These are phyloP conservation scores for Colletotrichum noveboracense DNA, from an alignment of 2,329 filamentous ascomycete species.

Conservation along the genomic window DNA sequence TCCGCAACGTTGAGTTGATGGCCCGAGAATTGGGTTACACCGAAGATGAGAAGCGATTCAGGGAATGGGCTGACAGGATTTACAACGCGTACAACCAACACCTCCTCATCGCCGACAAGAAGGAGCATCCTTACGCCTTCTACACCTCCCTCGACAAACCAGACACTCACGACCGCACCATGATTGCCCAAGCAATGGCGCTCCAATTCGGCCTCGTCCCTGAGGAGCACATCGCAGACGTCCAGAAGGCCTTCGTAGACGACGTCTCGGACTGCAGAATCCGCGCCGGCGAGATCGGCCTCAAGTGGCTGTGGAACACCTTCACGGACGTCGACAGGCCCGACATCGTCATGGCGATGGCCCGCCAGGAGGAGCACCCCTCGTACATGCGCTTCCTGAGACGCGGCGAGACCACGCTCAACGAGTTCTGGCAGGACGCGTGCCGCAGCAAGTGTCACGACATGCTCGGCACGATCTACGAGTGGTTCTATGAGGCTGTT, in stretches of 20 bases:
- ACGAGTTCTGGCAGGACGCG: constrained; percentile 49
- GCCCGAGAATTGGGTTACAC: constrained; percentile 31
- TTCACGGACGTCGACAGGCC: constrained; percentile 43
- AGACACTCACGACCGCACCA: constrained; percentile 36
- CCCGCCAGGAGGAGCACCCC: constrained; percentile 50
- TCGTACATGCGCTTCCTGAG: constrained; percentile 53
- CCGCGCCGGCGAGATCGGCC: constrained; percentile 45
- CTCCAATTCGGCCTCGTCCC: constrained; percentile 28
- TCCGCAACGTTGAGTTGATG: constrained; percentile 40
- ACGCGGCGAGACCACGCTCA: constrained; percentile 46
- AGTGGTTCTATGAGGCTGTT: constrained; percentile 50
- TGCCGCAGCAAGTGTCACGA: constrained; percentile 51
- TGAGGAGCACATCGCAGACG: constrained; percentile 19
- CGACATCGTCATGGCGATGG: constrained; percentile 46
- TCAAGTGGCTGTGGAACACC: constrained; percentile 46
- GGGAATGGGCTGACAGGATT: constrained; percentile 32
- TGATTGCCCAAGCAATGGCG: constrained; percentile 41
- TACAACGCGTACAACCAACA: constrained; percentile 36
- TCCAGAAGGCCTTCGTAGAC: constrained; percentile 26
- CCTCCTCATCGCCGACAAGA: constrained; percentile 35
- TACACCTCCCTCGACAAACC: constrained; percentile 41
- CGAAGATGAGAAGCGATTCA: constrained; percentile 29
- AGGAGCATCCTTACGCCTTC: constrained; percentile 36
- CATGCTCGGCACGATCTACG: constrained; percentile 53
- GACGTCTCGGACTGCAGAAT: constrained; percentile 35